These are phyloP conservation scores for Pseudogymnoascus sp. DNA, from an alignment of 2,329 filamentous ascomycete species.

Conservation along the genomic window DNA sequence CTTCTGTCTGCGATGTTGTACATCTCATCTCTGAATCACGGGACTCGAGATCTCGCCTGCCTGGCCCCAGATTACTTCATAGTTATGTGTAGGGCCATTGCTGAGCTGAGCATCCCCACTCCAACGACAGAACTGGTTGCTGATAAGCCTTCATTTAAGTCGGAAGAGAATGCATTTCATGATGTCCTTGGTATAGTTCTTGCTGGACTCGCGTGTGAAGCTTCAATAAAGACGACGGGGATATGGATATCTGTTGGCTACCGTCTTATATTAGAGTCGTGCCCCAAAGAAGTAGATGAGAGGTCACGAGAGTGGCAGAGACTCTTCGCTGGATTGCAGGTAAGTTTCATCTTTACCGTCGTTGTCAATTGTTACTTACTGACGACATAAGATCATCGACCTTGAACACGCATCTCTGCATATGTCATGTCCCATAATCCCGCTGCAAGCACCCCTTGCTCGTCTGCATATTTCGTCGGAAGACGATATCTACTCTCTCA, in stretches of 20 bases:
- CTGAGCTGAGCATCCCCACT: slow-evolving; percentile 32
- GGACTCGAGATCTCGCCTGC: slow-evolving; percentile 27
- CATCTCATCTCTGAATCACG: slow-evolving; percentile 29
- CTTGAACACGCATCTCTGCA: slow-evolving; percentile 37
- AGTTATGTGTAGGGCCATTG: slow-evolving; percentile 32
- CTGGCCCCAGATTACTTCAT: slow-evolving; percentile 32
- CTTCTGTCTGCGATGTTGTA: slow-evolving; percentile 37
- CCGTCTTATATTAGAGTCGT: slow-evolving; percentile 33
- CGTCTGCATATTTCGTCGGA: slow-evolving; percentile 30
- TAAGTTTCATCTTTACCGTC: not conserved
- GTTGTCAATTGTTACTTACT: slow-evolving; percentile 6
- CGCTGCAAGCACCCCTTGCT: slow-evolving; percentile 31
- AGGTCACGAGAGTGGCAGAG: slow-evolving; percentile 33
- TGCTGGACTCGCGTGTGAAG: slow-evolving; percentile 34
- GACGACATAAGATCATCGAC: slow-evolving; percentile 30
- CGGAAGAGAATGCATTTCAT: slow-evolving; percentile 35
- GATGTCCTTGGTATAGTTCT: slow-evolving; percentile 35
- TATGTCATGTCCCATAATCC: slow-evolving; percentile 34
- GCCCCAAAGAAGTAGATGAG: slow-evolving; percentile 31
- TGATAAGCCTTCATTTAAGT: slow-evolving; percentile 15
- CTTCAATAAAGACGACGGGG: slow-evolving; percentile 34
- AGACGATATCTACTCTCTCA: slow-evolving; percentile 34
- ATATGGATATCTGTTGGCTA: slow-evolving; percentile 37
- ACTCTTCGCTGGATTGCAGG: slow-evolving; percentile 30
- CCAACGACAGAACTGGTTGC: slow-evolving; percentile 21